Percentiles rank a stretch among this genome's conserved stretches.
Conservation (phyloP, 352 stramenopile genomes). For the Phytopythium delawarense region DNA sequence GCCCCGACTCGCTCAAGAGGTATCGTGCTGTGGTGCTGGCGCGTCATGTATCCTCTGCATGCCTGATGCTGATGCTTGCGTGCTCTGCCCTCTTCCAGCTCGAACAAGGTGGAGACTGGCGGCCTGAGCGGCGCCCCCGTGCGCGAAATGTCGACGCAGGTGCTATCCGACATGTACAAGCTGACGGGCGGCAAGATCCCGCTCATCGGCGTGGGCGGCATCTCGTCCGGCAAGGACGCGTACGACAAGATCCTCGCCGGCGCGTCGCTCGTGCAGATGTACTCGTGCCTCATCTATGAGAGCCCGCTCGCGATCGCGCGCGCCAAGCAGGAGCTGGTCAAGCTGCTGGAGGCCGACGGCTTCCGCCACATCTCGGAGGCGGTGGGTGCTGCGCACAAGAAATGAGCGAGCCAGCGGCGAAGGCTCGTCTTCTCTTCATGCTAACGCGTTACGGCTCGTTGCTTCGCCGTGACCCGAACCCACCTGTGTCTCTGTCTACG, state of each 20-base stretch:
- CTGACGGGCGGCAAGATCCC: conserved; percentile 91
- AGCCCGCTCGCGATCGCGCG: conserved; percentile 82
- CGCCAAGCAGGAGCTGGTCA: conserved; percentile 88
- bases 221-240: conserved; percentile 90
- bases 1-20: conserved; percentile 80
- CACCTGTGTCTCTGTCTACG: background rate
- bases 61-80: background rate
- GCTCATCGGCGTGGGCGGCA: conserved; percentile 95
- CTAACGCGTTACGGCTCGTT: background rate
- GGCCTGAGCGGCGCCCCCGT: conserved; percentile 96
- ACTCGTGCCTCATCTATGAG: conserved; percentile 91
- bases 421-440: background rate
- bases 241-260: conserved; percentile 98
- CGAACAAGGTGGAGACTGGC: conserved; percentile 82
- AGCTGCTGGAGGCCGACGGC: conserved; percentile 77
- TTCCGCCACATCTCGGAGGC: conserved; percentile 81
- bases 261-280: conserved; percentile 94
- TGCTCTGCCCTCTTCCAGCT: conserved; percentile 12
- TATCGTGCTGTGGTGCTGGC: conserved; percentile 9
- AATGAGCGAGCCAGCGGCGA: conserved; percentile 8
- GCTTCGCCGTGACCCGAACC: background rate
- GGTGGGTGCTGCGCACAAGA: conserved; percentile 79
- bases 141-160: conserved; percentile 91
- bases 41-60: background rate
- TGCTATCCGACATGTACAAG: conserved; percentile 94